phyloP scores from a whole-genome alignment of 345 rosid genomes.

The Salix caprea region DNA sequence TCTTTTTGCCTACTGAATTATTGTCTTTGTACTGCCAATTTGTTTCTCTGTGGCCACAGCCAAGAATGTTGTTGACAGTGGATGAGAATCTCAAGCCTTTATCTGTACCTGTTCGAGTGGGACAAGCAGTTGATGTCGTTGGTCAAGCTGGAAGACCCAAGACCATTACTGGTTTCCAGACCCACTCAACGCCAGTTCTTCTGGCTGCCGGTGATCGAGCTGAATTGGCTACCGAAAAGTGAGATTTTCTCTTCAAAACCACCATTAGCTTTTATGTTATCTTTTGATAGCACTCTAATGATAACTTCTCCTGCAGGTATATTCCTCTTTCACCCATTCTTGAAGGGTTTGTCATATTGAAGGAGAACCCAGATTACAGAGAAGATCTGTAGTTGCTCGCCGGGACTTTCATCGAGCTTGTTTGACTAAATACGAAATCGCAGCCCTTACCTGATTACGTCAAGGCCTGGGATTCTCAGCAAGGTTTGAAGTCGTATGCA shows the following conservation, averaged over 20 bases:
- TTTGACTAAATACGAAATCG: too few species aligned
- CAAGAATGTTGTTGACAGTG: constrained; percentile 88
- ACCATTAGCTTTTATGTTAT: not conserved
- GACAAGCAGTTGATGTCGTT: constrained; percentile 95
- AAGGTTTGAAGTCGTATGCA: too few species aligned
- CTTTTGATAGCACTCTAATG: not conserved
- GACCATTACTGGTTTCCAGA: constrained; percentile 95
- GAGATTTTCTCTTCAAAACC: constrained; percentile 11
- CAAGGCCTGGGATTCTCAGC: too few species aligned
- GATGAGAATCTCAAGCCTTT: constrained; percentile 79
- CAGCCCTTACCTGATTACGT: too few species aligned
- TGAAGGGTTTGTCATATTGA: constrained; percentile 24
- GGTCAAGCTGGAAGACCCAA: constrained; percentile 97
- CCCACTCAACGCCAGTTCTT: constrained; percentile 91
- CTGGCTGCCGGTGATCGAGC: constrained; percentile 95
- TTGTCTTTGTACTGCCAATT: not conserved
- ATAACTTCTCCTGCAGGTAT: constrained; percentile 42
- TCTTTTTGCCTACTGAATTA: not conserved
- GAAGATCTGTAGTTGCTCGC: too few species aligned
- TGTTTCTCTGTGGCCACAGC: constrained; percentile 39
- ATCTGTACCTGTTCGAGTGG: constrained; percentile 84
- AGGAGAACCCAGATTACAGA: too few species aligned
- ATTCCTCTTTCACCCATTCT: constrained; percentile 83
- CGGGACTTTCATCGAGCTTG: too few species aligned
- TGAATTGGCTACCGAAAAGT: constrained; percentile 94